A percentile compares a stretch with the other conserved stretches of the same genome.
Conservation (phyloP, 2,329 filamentous ascomycete species). For the Cadophora luteo-olivacea region DNA sequence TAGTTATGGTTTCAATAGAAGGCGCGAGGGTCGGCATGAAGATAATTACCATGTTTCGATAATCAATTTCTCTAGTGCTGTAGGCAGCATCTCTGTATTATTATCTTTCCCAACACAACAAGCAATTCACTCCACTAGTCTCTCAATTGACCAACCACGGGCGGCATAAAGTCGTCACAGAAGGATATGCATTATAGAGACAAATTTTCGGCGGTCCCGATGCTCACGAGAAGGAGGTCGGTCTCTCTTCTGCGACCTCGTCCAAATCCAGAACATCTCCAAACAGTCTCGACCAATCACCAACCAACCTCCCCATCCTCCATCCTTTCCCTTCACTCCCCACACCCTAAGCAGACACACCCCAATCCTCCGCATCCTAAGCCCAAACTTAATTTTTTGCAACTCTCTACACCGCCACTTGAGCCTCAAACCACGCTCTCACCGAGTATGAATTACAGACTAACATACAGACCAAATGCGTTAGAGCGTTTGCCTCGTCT, state of each 20-base stretch:
- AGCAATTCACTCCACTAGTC: not conserved
- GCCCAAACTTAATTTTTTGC: too few species aligned
- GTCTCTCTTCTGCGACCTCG: not conserved
- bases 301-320: not conserved
- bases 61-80: not conserved
- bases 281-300: not conserved
- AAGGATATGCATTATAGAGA: not conserved
- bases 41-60: not conserved
- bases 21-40: too few species aligned
- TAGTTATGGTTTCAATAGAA: too few species aligned
- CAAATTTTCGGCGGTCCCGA: not conserved
- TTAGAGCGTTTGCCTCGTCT: not conserved
- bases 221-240: not conserved
- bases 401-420: not conserved
- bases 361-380: not conserved
- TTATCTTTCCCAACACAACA: not conserved
- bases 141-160: not conserved
- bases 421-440: not conserved
- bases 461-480: not conserved
- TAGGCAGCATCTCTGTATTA: not conserved
- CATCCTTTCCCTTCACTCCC: not conserved
- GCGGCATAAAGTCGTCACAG: not conserved
- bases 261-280: not conserved
- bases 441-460: not conserved
- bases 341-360: not conserved